phyloP scores from a whole-genome alignment of 805 yeast species.

The Nematodospora valgi region DNA sequence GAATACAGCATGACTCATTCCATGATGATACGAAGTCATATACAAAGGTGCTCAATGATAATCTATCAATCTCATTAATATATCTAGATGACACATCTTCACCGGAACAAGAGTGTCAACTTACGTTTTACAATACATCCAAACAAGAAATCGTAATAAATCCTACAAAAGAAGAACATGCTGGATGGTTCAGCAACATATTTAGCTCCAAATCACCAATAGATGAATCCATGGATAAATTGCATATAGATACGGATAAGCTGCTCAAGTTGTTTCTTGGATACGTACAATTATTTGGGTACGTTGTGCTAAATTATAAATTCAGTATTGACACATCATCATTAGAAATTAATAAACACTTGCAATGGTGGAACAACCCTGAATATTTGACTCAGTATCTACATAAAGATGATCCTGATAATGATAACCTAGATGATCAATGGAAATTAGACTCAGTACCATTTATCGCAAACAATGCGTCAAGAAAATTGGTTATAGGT shows the following conservation, averaged over 20 bases:
- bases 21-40: no score
- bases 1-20: no score
- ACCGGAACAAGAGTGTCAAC: constrained; percentile 15
- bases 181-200: constrained; percentile 16
- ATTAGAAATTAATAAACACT: constrained; percentile 11
- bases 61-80: constrained; percentile 17
- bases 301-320: constrained; percentile 34
- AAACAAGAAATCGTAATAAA: constrained; percentile 12
- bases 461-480: constrained; percentile 17
- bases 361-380: constrained; percentile 34
- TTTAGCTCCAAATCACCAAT: constrained; percentile 9
- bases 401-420: constrained; percentile 15
- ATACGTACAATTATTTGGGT: constrained; percentile 38
- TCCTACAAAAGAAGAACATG: constrained; percentile 6
- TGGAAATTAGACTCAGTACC: constrained; percentile 20
- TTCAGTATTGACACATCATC: constrained; percentile 18
- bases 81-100: constrained; percentile 10
- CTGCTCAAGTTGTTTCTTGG: constrained; percentile 26
- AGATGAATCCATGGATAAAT: constrained; percentile 1
- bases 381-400: constrained; percentile 30
- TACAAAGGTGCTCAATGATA: constrained; percentile 20
- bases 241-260: background rate
- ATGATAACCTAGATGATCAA: constrained; percentile 17
- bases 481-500: constrained; percentile 22
- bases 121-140: constrained; percentile 19